phyloP scores from a whole-genome alignment of 495 filamentous ascomycete genomes.

The Penicillium maclennaniae region DNA sequence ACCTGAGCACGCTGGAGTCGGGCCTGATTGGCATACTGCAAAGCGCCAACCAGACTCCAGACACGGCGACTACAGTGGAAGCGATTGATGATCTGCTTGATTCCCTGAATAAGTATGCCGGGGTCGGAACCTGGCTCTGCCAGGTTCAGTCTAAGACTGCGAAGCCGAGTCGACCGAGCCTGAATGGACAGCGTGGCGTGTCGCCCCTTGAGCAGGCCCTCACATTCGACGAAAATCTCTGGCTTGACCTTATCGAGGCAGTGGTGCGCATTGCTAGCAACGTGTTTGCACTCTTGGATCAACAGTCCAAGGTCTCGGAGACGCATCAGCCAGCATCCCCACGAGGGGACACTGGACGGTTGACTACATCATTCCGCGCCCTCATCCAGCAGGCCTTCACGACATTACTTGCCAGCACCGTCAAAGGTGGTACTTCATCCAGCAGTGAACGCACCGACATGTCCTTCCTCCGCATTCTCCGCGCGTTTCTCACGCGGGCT shows the following conservation, averaged over 20 bases:
- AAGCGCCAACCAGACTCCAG: conserved; percentile 50
- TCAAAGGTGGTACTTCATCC: conserved; percentile 30
- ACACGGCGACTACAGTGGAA: conserved; percentile 50
- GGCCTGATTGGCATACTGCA: conserved; percentile 70
- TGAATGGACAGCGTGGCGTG: conserved; percentile 34
- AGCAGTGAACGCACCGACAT: conserved; percentile 51
- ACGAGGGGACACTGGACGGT: conserved; percentile 31
- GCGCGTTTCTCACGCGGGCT: conserved; percentile 83
- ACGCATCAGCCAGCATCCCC: conserved; percentile 8
- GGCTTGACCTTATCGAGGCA: conserved; percentile 85
- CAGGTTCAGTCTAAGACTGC: conserved; percentile 77
- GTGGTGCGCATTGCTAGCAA: conserved; percentile 75
- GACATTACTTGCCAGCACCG: conserved; percentile 70
- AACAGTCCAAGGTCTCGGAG: conserved; percentile 13
- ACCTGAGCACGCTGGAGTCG: conserved; percentile 73
- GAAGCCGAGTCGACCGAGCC: conserved; percentile 34
- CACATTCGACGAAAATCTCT: conserved; percentile 74
- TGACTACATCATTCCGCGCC: conserved; percentile 63
- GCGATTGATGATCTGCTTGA: conserved; percentile 60
- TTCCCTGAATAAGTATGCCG: conserved; percentile 78
- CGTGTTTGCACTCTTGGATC: conserved; percentile 38
- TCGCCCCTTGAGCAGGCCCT: conserved; percentile 57
- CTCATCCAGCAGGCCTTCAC: conserved; percentile 90
- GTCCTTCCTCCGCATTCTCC: conserved; percentile 84
- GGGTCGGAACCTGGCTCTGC: conserved; percentile 93